Evolutionary conservation across 148 eudicot genomes (phyloP).

Genomic region (Chenopodium album): DNA sequence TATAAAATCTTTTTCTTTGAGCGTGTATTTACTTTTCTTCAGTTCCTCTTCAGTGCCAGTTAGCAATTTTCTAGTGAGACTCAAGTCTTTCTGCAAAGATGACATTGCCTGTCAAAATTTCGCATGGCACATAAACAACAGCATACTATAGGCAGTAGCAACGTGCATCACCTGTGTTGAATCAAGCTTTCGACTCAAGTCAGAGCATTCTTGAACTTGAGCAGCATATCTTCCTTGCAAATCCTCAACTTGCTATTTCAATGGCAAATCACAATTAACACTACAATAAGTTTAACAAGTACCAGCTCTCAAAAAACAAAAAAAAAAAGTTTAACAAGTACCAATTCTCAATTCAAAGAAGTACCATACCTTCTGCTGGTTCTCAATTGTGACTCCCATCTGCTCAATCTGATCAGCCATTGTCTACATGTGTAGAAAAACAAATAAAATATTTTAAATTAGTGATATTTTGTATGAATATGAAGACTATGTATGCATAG

Average conservation of each 20-base stretch:
- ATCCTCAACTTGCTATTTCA: slow-evolving; percentile 57
- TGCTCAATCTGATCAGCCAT: slow-evolving; percentile 86
- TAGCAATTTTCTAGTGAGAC: slow-evolving; percentile 35
- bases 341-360: too few relatives aligned
- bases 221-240: slow-evolving; percentile 53
- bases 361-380: slow-evolving; percentile 56
- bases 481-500: background rate
- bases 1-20: slow-evolving; percentile 41
- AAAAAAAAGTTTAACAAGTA: too few relatives aligned
- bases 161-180: slow-evolving; percentile 36
- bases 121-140: background rate
- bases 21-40: slow-evolving; percentile 36
- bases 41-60: slow-evolving; percentile 45
- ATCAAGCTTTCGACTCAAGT: slow-evolving; percentile 53
- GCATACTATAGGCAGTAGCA: background rate
- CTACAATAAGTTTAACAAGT: background rate
- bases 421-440: slow-evolving; percentile 38
- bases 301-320: too few relatives aligned
- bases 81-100: slow-evolving; percentile 36
- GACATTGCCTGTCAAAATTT: slow-evolving; percentile 4
- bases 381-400: slow-evolving; percentile 66
- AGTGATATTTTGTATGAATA: background rate
- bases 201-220: slow-evolving; percentile 51
- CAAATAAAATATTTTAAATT: background rate
- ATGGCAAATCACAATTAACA: slow-evolving; percentile 7